Evolutionary conservation across 129 eudicot genomes (phyloP), one percentile per base, ranked within the genome.

Genomic region (Chrysanthemum lavandulifolium): DNA sequence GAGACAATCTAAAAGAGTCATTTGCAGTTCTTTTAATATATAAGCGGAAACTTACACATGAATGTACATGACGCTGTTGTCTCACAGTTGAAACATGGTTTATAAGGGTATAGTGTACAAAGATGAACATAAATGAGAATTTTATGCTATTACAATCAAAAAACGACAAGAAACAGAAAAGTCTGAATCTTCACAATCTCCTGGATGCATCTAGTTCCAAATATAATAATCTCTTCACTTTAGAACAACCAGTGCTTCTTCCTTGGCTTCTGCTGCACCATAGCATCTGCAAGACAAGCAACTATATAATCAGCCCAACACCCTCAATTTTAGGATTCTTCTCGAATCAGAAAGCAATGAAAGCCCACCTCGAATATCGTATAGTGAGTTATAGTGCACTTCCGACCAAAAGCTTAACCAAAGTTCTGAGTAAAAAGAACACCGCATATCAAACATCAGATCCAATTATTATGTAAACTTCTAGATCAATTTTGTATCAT

Each of bases 321-420:
- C 60, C 33, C 18, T 36, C 11, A 50, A 73, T 49, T 50, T 59
- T 68, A 4, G 13, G n/a, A 40, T 16, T 12, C 50, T 65, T 79
- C 29, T 66, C 11, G 8, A 48, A 52, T 13, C 49, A 62, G 7
- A 15, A 43, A 31, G 52, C 40, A 36, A 50, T 40, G 48, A 68
- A 61, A 47, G 63, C 71, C 5, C 43, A 89, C 96, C 96, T 87
- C 77, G 80, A 15, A 87, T 55, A 31, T 84, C 92, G 68, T 90
- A 87, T 59, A 90, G 84, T 6, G 96, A 90, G 75, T 90, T 90
- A 89, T 90, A 90, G 72, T 90, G 96, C 79, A 90, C 96, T 73
- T 90, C 96, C 50, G 90, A 84, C 96, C 96, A 90, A 72, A 87
- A 90, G 76, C 96, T 90, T 62, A 90, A 81, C 96, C 96, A 90